These are phyloP conservation scores for Hortaea werneckii DNA, from an alignment of 2,329 filamentous ascomycete genomes.

Conservation along the genomic window DNA sequence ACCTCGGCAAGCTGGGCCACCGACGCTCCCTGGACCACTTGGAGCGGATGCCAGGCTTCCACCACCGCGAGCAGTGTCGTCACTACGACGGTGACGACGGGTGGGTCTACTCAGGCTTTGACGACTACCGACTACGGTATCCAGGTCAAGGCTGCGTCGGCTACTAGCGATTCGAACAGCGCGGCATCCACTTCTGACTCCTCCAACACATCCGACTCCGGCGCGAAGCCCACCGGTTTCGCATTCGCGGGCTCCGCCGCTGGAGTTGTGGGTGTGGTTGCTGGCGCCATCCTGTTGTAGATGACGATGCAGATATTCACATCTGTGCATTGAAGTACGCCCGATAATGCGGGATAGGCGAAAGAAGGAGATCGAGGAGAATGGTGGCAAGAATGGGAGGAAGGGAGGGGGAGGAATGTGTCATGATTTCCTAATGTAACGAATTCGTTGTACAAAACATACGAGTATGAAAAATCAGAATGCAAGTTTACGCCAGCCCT, in stretches of 20 bases:
- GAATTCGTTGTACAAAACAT: no score
- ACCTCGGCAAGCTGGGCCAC: slow-evolving; percentile 22
- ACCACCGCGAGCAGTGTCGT: slow-evolving; percentile 21
- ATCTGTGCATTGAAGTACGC: no score
- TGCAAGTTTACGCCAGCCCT: no score
- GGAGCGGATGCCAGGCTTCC: slow-evolving; percentile 23
- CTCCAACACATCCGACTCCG: slow-evolving; percentile 8
- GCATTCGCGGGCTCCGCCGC: slow-evolving; percentile 17
- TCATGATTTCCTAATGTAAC: no score
- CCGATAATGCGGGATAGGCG: no score
- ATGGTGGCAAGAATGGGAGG: no score
- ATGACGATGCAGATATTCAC: no score
- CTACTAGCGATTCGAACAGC: slow-evolving; percentile 6
- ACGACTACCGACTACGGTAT: slow-evolving; percentile 23
- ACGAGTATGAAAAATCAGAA: no score
- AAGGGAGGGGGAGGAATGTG: no score
- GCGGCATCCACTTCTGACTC: slow-evolving; percentile 7
- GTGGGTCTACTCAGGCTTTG: slow-evolving; percentile 11
- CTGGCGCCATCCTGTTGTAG: slow-evolving; percentile 23
- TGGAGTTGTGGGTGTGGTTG: slow-evolving; percentile 21
- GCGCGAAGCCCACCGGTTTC: slow-evolving; percentile 14
- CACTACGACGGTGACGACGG: slow-evolving; percentile 22
- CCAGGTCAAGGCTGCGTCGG: slow-evolving; percentile 16
- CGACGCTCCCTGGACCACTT: slow-evolving; percentile 27
- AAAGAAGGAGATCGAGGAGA: no score